These are phyloP conservation scores for Globisporangium recalcitrans DNA, from an alignment of 352 stramenopile genomes.

Conservation along the genomic window DNA sequence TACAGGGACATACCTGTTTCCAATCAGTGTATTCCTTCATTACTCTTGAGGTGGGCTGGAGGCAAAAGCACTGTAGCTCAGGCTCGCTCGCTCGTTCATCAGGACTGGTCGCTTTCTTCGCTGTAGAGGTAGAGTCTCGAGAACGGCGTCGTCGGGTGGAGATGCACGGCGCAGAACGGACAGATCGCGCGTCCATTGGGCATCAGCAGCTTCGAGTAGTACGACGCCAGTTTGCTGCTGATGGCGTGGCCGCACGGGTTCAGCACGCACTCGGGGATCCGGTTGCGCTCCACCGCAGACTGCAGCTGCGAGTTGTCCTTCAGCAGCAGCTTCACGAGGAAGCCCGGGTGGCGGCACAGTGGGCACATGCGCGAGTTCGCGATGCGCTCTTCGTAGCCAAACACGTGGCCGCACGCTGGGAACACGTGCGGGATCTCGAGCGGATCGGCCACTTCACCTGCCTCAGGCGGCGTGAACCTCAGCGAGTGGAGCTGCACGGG, in stretches of 20 bases:
- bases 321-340: slow-evolving; percentile 60
- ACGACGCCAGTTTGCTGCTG: slow-evolving; percentile 50
- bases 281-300: slow-evolving; percentile 45
- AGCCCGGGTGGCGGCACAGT: slow-evolving; percentile 55
- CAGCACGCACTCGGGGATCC: slow-evolving; percentile 70
- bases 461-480: slow-evolving; percentile 36
- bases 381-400: slow-evolving; percentile 71
- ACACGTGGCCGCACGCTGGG: slow-evolving; percentile 72
- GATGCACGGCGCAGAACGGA: slow-evolving; percentile 70
- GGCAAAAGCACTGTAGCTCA: no score
- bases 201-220: slow-evolving; percentile 63
- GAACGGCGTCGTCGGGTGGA: slow-evolving; percentile 57
- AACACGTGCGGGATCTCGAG: slow-evolving; percentile 73
- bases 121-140: slow-evolving; percentile 77
- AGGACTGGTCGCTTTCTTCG: slow-evolving; percentile 29
- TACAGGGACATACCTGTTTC: background rate
- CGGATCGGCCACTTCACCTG: slow-evolving; percentile 41
- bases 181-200: slow-evolving; percentile 74
- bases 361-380: slow-evolving; percentile 53
- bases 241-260: slow-evolving; percentile 83
- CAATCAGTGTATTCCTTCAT: no score
- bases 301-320: slow-evolving; percentile 76
- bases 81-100: background rate
- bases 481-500: slow-evolving; percentile 70
- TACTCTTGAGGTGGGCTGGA: no score